Percentiles rank a stretch among this genome's conserved stretches.
phyloP scores from a whole-genome alignment of 768 basidiomycete species.

The Suillus plorans region DNA sequence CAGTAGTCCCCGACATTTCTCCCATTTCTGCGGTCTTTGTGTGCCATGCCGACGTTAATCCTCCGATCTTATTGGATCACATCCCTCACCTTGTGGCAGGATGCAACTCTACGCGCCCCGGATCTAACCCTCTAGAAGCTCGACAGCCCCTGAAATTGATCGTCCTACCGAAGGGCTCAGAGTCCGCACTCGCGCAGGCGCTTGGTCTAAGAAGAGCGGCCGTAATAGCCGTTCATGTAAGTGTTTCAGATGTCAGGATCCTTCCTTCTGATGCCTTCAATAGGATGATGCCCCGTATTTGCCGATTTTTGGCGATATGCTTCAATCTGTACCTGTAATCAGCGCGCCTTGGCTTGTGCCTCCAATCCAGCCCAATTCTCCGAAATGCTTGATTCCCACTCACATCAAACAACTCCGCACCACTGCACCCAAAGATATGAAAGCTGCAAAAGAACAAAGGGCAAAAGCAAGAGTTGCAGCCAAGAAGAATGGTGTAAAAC shows the following conservation, averaged over 20 bases:
- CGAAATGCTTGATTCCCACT: slow-evolving; percentile 53
- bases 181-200: slow-evolving; percentile 54
- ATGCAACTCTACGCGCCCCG: slow-evolving; percentile 53
- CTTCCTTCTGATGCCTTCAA: slow-evolving; percentile 6
- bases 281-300: slow-evolving; percentile 37
- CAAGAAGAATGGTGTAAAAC: slow-evolving; percentile 30
- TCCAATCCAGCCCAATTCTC: slow-evolving; percentile 13
- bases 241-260: slow-evolving; percentile 19
- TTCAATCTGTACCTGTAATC: slow-evolving; percentile 53
- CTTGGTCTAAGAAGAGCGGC: slow-evolving; percentile 67
- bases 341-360: slow-evolving; percentile 65
- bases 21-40: slow-evolving; percentile 52
- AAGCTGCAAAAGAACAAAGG: slow-evolving; percentile 60
- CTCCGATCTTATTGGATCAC: slow-evolving; percentile 69
- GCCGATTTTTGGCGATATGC: slow-evolving; percentile 33
- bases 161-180: slow-evolving; percentile 67
- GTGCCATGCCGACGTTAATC: slow-evolving; percentile 75
- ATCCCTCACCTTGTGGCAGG: slow-evolving; percentile 76
- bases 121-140: slow-evolving; percentile 14
- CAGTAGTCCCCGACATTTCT: slow-evolving; percentile 3
- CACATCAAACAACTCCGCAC: slow-evolving; percentile 75
- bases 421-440: slow-evolving; percentile 78
- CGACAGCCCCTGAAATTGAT: slow-evolving; percentile 51
- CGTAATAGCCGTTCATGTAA: slow-evolving; percentile 60
- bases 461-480: slow-evolving; percentile 48